phyloP scores from a whole-genome alignment of 2,329 filamentous ascomycete genomes.

The Pezicula neosporulosa region DNA sequence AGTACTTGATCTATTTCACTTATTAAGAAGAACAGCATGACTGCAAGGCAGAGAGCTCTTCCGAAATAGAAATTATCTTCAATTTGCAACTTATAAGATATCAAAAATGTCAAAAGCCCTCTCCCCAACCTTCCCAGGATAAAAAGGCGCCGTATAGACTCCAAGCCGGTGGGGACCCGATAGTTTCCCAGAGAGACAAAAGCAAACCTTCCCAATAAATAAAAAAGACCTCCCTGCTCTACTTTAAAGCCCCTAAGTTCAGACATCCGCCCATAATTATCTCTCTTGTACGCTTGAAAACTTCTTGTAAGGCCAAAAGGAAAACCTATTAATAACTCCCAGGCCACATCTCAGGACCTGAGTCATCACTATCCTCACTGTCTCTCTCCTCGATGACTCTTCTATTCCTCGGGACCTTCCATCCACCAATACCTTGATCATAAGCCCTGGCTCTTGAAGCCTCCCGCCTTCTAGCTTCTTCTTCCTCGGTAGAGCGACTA shows the following conservation, averaged over 20 bases:
- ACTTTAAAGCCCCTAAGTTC: background rate
- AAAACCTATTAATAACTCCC: constrained; percentile 12
- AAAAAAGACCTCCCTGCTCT: background rate
- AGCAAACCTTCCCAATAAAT: background rate
- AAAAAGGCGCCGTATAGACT: too few species aligned
- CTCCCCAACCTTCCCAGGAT: too few species aligned
- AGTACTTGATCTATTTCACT: background rate
- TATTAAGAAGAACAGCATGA: too few species aligned
- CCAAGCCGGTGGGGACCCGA: too few species aligned
- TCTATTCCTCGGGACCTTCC: background rate
- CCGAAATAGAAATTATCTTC: background rate
- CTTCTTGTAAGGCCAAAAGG: background rate
- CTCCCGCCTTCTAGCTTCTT: background rate
- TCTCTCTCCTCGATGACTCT: background rate
- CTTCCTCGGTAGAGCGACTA: background rate
- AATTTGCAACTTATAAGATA: background rate
- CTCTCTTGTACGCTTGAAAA: too few species aligned
- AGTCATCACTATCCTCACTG: constrained; percentile 12
- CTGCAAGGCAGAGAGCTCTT: too few species aligned
- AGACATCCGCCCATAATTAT: background rate
- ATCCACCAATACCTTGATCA: background rate
- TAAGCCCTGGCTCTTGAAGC: background rate
- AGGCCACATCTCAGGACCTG: constrained; percentile 16
- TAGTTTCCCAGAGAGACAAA: background rate
- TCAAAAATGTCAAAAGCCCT: too few species aligned